phyloP scores from a whole-genome alignment of 345 rosid genomes.

The Melastoma malabathricum region DNA sequence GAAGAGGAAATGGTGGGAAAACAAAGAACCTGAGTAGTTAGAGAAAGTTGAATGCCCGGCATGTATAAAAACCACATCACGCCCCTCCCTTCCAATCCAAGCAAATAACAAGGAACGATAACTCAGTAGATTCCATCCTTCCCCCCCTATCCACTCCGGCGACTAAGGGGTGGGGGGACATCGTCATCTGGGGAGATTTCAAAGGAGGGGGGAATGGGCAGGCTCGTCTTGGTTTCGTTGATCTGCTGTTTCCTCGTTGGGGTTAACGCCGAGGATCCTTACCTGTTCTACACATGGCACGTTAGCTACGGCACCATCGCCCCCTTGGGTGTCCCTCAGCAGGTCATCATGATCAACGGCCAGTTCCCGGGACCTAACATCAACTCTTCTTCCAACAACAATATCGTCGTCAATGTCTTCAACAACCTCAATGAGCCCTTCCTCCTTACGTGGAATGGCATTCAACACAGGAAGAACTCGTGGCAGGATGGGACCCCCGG shows the following conservation, averaged over 20 bases:
- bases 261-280: conserved; percentile 51
- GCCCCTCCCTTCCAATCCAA: no score
- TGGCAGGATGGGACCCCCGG: conserved; percentile 71
- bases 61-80: no score
- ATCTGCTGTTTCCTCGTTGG: conserved; percentile 21
- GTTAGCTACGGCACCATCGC: conserved; percentile 50
- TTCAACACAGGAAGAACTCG: conserved; percentile 77
- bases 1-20: no score
- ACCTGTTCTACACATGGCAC: conserved; percentile 49
- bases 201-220: conserved; percentile 19
- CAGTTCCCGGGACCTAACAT: conserved; percentile 71
- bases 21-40: no score
- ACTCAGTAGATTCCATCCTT: no score
- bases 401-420: conserved; percentile 54
- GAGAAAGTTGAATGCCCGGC: no score
- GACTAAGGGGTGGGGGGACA: no score
- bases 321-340: conserved; percentile 51
- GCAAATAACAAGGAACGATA: no score
- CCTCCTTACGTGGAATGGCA: conserved; percentile 55
- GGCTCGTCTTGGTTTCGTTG: conserved; percentile 20
- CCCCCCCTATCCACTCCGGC: no score
- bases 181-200: conserved; percentile 1
- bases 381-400: conserved; percentile 66
- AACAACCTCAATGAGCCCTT: conserved; percentile 64
- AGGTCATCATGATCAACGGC: conserved; percentile 59